A percentile compares a stretch with the other conserved stretches of the same genome.
phyloP scores from a whole-genome alignment of 2,329 filamentous ascomycete species.

The Scedosporium minutisporum region DNA sequence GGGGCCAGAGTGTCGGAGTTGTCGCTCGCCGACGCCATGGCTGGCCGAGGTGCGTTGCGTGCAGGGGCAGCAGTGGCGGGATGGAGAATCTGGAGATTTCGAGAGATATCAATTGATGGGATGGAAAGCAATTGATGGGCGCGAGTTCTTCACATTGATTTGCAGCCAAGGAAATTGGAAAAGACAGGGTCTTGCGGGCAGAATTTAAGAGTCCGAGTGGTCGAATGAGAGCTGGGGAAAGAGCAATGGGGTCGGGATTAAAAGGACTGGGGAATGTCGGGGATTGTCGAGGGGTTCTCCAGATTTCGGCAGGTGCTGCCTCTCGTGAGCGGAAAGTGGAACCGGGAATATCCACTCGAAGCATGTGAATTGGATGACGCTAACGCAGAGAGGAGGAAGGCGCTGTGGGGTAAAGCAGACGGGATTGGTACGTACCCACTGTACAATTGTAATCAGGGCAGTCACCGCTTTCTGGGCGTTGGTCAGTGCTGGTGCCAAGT shows the following conservation, averaged over 20 bases:
- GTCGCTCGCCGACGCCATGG: conserved; percentile 4
- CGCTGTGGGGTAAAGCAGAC: neutral
- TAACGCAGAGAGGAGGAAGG: neutral
- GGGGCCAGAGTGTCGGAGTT: conserved; percentile 45
- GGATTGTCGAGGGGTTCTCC: neutral
- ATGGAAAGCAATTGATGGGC: neutral
- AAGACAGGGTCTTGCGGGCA: neutral
- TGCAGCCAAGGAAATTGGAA: neutral
- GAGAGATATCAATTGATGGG: neutral
- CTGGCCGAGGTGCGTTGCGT: conserved; percentile 1
- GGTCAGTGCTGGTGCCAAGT: neutral
- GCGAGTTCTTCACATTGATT: neutral
- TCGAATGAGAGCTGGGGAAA: neutral
- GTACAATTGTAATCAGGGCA: neutral
- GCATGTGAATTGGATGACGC: neutral
- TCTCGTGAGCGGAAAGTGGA: neutral
- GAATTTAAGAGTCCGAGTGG: neutral
- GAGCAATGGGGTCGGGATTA: neutral
- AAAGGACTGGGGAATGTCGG: no score
- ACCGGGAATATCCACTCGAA: neutral
- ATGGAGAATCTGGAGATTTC: neutral
- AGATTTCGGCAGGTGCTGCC: neutral
- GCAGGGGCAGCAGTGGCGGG: neutral
- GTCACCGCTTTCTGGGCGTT: neutral
- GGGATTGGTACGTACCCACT: neutral